A percentile compares a stretch with the other conserved stretches of the same genome.
Conservation (phyloP, 1,139 yeast genomes). For the Candida pseudoviswanathii region DNA sequence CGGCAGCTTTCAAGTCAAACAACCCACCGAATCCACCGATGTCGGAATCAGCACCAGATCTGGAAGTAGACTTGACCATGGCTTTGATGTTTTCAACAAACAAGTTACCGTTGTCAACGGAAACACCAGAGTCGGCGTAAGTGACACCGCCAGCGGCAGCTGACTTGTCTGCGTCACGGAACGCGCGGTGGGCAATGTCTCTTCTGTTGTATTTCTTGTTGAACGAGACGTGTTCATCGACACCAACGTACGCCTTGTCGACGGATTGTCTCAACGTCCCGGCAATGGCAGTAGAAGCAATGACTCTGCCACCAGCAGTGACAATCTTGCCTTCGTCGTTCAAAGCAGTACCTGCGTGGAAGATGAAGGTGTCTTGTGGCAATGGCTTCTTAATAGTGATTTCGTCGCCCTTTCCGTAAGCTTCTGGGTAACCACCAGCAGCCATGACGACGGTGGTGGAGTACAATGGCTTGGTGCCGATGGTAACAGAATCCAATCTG, state of each 20-base stretch:
- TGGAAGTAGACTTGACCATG: slow-evolving; percentile 89
- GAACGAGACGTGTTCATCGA: slow-evolving; percentile 65
- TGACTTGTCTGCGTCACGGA: slow-evolving; percentile 51
- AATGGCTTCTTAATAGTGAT: slow-evolving; percentile 59
- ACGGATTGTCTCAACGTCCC: slow-evolving; percentile 78
- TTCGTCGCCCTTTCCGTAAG: slow-evolving; percentile 82
- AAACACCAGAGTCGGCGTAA: slow-evolving; percentile 94
- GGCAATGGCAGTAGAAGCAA: slow-evolving; percentile 91
- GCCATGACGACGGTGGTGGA: slow-evolving; percentile 95
- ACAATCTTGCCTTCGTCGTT: slow-evolving; percentile 59
- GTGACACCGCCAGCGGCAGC: slow-evolving; percentile 54
- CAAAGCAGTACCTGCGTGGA: slow-evolving; percentile 90
- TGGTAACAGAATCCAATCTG: slow-evolving; percentile 81
- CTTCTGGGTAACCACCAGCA: slow-evolving; percentile 96
- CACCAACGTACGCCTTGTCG: slow-evolving; percentile 82
- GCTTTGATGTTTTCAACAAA: slow-evolving; percentile 90
- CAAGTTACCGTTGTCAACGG: slow-evolving; percentile 91
- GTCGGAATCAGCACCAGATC: slow-evolving; percentile 97
- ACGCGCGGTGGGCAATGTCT: slow-evolving; percentile 96
- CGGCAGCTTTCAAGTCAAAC: slow-evolving; percentile 87
- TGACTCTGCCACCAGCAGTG: slow-evolving; percentile 95
- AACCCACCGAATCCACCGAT: slow-evolving; percentile 99
- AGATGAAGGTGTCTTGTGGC: slow-evolving; percentile 63
- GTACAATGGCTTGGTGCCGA: slow-evolving; percentile 62
- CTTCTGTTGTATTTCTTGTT: slow-evolving; percentile 78